These are phyloP conservation scores for Cytospora piceae DNA, from an alignment of 2,329 filamentous ascomycete species.

Conservation along the genomic window DNA sequence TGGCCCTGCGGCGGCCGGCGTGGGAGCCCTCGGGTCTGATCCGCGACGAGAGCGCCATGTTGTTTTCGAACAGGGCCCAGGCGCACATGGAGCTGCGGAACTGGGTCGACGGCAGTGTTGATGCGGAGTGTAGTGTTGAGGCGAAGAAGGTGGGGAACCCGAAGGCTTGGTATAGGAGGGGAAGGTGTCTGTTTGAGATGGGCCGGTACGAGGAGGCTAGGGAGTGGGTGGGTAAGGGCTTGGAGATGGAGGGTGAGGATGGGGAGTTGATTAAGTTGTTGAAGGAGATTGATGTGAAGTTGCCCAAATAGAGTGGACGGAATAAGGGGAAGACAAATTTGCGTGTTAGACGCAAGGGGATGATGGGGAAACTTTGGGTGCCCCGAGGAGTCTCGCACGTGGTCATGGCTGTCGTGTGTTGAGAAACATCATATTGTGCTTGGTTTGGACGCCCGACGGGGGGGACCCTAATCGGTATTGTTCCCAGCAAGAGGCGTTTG, in stretches of 20 bases:
- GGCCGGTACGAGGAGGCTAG: constrained; percentile 79
- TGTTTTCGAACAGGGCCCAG: constrained; percentile 89
- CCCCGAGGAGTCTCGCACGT: neutral
- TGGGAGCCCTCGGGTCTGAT: constrained; percentile 90
- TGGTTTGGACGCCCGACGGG: neutral
- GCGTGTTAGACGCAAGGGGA: neutral
- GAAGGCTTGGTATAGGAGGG: constrained; percentile 93
- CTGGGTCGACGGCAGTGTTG: constrained; percentile 86
- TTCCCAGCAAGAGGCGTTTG: constrained; percentile 12
- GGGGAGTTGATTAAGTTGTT: constrained; percentile 65
- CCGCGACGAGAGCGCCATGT: constrained; percentile 77
- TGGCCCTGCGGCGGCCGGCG: constrained; percentile 78
- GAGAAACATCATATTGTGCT: neutral
- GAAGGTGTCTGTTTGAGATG: constrained; percentile 89
- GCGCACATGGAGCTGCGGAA: constrained; percentile 80
- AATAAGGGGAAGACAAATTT: constrained; percentile 27
- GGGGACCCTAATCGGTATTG: neutral
- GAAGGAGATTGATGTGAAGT: constrained; percentile 61
- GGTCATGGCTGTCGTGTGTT: neutral
- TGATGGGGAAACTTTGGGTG: neutral
- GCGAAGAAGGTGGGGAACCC: constrained; percentile 84
- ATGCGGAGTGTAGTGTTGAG: constrained; percentile 88
- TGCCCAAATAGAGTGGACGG: constrained; percentile 44
- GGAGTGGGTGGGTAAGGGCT: constrained; percentile 73
- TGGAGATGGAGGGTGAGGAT: constrained; percentile 82